Evolutionary conservation across 345 rosid genomes (phyloP), one percentile per base, ranked within the genome.

Genomic region (Acer saccharum): DNA sequence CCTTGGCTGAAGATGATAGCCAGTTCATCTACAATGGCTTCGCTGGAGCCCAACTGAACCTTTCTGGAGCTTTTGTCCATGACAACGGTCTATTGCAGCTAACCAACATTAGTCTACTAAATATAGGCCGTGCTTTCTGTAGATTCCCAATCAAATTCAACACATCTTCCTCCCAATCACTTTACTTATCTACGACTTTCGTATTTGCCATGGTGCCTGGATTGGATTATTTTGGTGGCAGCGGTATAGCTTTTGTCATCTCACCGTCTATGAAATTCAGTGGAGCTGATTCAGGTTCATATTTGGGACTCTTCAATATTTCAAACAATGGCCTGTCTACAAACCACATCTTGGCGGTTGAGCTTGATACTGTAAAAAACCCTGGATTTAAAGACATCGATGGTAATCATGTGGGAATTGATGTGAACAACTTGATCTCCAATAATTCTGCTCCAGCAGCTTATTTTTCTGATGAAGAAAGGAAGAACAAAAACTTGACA

Each of bases 11-110:
- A 14, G 18, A 52, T 14, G 55, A 3, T 13, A 58, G 20, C 10
- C 63, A n/a, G 11, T 58, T 58, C 63, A 58, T 58, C 63, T 58
- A n/a, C 25, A 7, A 58, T 1, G 63, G 63, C 20, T 58, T 58
- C 10, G 2, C 3, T 20, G 25, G 29, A 60, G 64, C 64, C 1
- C 0, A 27, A 10, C 39, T 23, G n/a, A n/a, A 44, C 29, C n/a
- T 17, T 1, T 20, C 5, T 65, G 25, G 39, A n/a, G 84, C 86
- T 18, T 68, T 68, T 1, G 68, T 88, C 77, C 84, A 73, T 10
- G 68, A 88, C 0, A 84, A 62, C 69, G 95, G 95, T 41, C 88
- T 88, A 14, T 76, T 91, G 79, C 87, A 90, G 83, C 85, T 91
- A 25, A 90, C 96, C 4, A 87, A 85, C 81, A 80, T 78, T 68